Evolutionary conservation across 345 rosid species (phyloP).

Genomic region (Raphanus sativus): DNA sequence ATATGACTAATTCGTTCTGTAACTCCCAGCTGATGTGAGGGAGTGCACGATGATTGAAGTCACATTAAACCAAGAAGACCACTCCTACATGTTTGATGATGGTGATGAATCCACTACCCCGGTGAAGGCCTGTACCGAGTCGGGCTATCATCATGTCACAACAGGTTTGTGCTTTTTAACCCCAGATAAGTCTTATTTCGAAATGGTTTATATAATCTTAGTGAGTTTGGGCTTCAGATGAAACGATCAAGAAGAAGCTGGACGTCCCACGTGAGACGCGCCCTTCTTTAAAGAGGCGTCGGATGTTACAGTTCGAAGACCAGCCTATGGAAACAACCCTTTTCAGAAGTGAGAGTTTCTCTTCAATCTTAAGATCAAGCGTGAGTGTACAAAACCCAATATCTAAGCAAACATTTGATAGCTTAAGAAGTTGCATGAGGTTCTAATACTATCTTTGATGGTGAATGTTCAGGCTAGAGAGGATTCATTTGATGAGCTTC

Average conservation of each 20-base stretch:
- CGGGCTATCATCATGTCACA: conserved; percentile 47
- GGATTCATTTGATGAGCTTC: neutral
- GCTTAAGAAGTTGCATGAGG: neutral
- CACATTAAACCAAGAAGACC: conserved; percentile 65
- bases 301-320: conserved; percentile 80
- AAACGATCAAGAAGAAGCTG: conserved; percentile 50
- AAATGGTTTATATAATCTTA: conserved; percentile 30
- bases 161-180: conserved; percentile 41
- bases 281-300: conserved; percentile 74
- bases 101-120: conserved; percentile 88
- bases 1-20: neutral
- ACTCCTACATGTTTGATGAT: conserved; percentile 76
- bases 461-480: neutral
- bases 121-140: conserved; percentile 76
- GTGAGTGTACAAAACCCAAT: conserved; percentile 40
- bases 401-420: neutral
- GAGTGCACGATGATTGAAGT: conserved; percentile 44
- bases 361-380: conserved; percentile 68
- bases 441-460: neutral
- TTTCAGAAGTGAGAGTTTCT: conserved; percentile 57
- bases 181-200: too few species aligned
- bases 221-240: conserved; percentile 43
- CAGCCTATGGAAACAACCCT: conserved; percentile 47
- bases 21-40: conserved; percentile 26
- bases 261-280: conserved; percentile 51